These are phyloP conservation scores for Alnus rubra DNA, from an alignment of 306 rosid genomes.

Conservation along the genomic window DNA sequence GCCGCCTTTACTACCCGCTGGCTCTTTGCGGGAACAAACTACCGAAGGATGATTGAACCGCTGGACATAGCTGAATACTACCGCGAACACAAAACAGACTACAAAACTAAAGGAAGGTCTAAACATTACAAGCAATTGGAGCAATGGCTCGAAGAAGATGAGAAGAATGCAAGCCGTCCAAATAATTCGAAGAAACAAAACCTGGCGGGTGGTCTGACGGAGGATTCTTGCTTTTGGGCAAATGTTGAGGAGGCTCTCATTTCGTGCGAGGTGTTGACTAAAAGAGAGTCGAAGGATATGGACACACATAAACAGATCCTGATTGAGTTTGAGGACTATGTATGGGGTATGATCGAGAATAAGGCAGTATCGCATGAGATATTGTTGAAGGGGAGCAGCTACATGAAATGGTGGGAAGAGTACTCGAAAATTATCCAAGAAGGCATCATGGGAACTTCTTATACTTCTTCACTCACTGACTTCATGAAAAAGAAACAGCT, in stretches of 20 bases:
- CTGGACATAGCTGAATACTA: conserved; percentile 57
- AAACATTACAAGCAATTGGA: conserved; percentile 45
- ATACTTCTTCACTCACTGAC: conserved; percentile 17
- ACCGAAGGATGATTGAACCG: conserved; percentile 71
- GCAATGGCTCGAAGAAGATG: conserved; percentile 32
- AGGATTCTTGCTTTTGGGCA: conserved; percentile 84
- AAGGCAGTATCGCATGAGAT: conserved; percentile 65
- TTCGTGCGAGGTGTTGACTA: conserved; percentile 23
- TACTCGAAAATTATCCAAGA: conserved; percentile 30
- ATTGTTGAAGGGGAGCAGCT: conserved; percentile 53
- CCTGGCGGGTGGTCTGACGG: conserved; percentile 42
- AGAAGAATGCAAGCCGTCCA: background rate
- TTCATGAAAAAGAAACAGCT: conserved; percentile 39
- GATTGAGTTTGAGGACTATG: conserved; percentile 46
- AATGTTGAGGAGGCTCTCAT: conserved; percentile 63
- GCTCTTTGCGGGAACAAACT: conserved; percentile 52
- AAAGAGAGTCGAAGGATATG: background rate
- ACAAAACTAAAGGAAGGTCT: conserved; percentile 27
- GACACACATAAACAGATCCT: conserved; percentile 19
- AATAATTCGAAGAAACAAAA: conserved; percentile 5
- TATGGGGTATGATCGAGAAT: conserved; percentile 33
- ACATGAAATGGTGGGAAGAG: conserved; percentile 62
- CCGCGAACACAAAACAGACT: conserved; percentile 7
- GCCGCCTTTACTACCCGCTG: conserved; percentile 29
- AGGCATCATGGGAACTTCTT: conserved; percentile 8